These are phyloP conservation scores for Lepiota brunneoincarnata DNA, from an alignment of 768 basidiomycete species.

Conservation along the genomic window DNA sequence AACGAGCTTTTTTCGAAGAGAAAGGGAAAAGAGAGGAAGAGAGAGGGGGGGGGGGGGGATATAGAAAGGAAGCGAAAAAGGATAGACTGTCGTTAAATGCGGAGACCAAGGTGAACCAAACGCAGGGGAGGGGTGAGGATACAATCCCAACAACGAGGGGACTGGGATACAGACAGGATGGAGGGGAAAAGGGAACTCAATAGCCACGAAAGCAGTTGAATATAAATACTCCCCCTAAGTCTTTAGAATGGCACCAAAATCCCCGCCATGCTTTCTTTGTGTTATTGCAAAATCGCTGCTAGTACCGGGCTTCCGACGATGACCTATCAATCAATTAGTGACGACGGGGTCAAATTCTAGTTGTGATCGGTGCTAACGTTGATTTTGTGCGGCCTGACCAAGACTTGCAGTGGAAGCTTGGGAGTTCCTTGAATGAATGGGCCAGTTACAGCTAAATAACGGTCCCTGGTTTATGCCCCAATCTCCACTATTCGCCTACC, in stretches of 20 bases:
- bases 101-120: too few relatives aligned
- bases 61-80: background rate
- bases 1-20: background rate
- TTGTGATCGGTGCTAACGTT: too few relatives aligned
- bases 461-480: too few relatives aligned
- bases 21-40: background rate
- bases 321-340: background rate
- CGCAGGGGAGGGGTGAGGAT: too few relatives aligned
- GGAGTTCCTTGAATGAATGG: too few relatives aligned
- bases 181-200: background rate
- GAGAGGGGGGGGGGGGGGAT: background rate
- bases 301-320: background rate
- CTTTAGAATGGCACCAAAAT: background rate
- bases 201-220: background rate
- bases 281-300: background rate
- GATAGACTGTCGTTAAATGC: too few relatives aligned
- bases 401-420: too few relatives aligned
- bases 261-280: background rate
- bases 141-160: too few relatives aligned
- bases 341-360: background rate
- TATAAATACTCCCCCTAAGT: slow-evolving; percentile 3
- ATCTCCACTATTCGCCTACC: too few relatives aligned
- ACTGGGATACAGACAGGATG: too few relatives aligned
- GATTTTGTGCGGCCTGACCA: too few relatives aligned
- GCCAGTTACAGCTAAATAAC: too few relatives aligned